Conservation (phyloP, 2,329 filamentous ascomycete species). For the Fusarium irregulare region DNA sequence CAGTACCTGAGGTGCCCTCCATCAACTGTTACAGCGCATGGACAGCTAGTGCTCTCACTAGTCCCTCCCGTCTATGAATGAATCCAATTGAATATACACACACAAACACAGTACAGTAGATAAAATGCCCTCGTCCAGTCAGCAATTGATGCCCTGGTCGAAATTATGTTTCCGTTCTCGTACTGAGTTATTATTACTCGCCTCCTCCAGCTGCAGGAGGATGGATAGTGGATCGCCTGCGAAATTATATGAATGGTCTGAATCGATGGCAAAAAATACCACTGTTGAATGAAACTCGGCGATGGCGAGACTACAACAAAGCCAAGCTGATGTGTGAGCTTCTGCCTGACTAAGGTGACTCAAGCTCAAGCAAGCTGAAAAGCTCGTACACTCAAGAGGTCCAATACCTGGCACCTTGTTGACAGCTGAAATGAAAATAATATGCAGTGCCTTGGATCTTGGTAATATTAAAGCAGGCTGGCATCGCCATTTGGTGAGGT, state of each 20-base stretch:
- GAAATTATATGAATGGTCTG: constrained; percentile 12
- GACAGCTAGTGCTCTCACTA: background rate
- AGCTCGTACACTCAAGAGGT: constrained; percentile 21
- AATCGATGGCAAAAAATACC: constrained; percentile 25
- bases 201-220: constrained; percentile 24
- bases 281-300: constrained; percentile 18
- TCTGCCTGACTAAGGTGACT: constrained; percentile 25
- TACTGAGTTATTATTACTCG: constrained; percentile 20
- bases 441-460: constrained; percentile 24
- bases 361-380: constrained; percentile 23
- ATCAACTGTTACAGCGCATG: background rate
- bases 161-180: constrained; percentile 21
- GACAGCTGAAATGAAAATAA: constrained; percentile 28
- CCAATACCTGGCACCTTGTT: constrained; percentile 2
- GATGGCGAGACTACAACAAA: constrained; percentile 18
- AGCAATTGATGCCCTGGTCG: background rate
- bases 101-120: background rate
- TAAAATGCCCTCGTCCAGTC: background rate
- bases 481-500: constrained; percentile 17
- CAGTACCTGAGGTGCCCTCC: background rate
- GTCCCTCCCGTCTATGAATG: background rate
- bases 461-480: constrained; percentile 4
- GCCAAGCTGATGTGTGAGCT: constrained; percentile 20
- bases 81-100: background rate
- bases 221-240: constrained; percentile 31